Conservation (phyloP, 352 stramenopile genomes). For the Globisporangium camurandrum region DNA sequence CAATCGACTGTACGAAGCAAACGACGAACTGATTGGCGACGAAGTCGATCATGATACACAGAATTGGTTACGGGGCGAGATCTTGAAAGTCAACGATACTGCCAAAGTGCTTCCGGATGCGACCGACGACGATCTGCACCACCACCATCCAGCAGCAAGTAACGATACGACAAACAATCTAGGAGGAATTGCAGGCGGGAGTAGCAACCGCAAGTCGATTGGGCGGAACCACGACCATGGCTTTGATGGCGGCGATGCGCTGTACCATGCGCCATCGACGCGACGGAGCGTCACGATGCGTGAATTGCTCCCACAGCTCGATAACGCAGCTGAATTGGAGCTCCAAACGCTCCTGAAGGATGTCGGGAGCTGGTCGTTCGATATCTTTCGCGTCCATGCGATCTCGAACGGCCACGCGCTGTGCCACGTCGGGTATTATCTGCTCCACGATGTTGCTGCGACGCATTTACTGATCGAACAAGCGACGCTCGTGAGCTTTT, state of each 20-base stretch:
- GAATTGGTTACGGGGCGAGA: conserved; percentile 75
- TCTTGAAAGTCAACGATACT: conserved; percentile 64
- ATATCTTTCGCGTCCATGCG: conserved; percentile 66
- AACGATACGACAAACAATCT: neutral
- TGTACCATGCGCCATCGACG: conserved; percentile 2
- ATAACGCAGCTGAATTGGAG: conserved; percentile 58
- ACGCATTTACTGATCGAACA: conserved; percentile 58
- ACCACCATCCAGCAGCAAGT: conserved; percentile 6
- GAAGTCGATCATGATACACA: conserved; percentile 77
- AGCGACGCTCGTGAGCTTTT: conserved; percentile 56
- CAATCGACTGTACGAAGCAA: conserved; percentile 78
- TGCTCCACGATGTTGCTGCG: conserved; percentile 60
- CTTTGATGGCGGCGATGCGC: too few relatives aligned
- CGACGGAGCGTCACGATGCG: conserved; percentile 45
- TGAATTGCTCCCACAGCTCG: conserved; percentile 46
- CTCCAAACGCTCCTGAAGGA: conserved; percentile 55
- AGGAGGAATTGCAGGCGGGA: conserved; percentile 2
- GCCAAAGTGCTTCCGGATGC: conserved; percentile 50
- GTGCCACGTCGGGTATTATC: conserved; percentile 65
- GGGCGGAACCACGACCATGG: neutral
- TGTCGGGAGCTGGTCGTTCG: conserved; percentile 59
- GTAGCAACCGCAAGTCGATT: conserved; percentile 6
- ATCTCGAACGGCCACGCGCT: conserved; percentile 67
- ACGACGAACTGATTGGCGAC: conserved; percentile 56
- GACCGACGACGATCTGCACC: conserved; percentile 25